Evolutionary conservation across 2,329 filamentous ascomycete species (phyloP).

Genomic region (Lithohypha guttulata): DNA sequence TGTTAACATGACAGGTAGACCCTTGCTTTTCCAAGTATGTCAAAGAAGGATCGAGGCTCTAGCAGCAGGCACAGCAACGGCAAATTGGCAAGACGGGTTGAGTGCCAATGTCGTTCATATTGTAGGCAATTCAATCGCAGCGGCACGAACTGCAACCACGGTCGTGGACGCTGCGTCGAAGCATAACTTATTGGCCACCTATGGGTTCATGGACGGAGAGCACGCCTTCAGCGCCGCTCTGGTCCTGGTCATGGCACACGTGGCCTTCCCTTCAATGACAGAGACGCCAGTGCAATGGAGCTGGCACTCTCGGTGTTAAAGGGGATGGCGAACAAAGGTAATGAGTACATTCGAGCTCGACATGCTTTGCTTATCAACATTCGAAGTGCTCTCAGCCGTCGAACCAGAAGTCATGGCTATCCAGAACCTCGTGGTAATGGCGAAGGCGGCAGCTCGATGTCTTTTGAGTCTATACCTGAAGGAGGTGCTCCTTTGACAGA

Average conservation of each 20-base stretch:
- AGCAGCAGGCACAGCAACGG: constrained; percentile 25
- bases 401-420: constrained; percentile 15
- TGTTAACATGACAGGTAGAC: constrained; percentile 47
- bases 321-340: constrained; percentile 44
- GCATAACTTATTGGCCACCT: constrained; percentile 42
- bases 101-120: constrained; percentile 40
- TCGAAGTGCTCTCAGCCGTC: constrained; percentile 17
- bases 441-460: constrained; percentile 8
- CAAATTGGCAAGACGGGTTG: constrained; percentile 39
- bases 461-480: neutral
- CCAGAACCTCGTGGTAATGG: constrained; percentile 12
- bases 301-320: constrained; percentile 37
- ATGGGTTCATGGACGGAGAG: constrained; percentile 48
- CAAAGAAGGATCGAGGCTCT: constrained; percentile 36
- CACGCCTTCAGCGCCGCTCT: constrained; percentile 46
- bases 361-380: constrained; percentile 31
- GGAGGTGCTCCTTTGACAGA: constrained; percentile 10
- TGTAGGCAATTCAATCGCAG: constrained; percentile 43
- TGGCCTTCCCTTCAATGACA: constrained; percentile 39
- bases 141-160: constrained; percentile 39
- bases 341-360: constrained; percentile 38
- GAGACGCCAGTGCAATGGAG: constrained; percentile 37
- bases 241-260: constrained; percentile 45
- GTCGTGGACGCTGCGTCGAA: constrained; percentile 41
- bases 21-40: constrained; percentile 44